These are phyloP conservation scores for Bipolaris victoriae DNA, from an alignment of 2,329 filamentous ascomycete species.

Conservation along the genomic window DNA sequence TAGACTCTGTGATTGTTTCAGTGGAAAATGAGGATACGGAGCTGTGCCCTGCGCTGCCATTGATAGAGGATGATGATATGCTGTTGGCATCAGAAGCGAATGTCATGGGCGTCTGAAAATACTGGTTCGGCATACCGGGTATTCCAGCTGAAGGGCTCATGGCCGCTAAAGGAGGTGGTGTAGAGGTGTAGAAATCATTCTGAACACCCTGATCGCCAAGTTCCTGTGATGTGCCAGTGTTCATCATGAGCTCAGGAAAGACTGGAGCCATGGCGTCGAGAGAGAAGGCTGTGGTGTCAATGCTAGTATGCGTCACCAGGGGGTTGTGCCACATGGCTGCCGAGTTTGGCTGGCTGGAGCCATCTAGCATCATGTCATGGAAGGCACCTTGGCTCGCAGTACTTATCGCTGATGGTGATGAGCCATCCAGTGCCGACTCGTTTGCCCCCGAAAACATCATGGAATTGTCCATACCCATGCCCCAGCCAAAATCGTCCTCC, in stretches of 20 bases:
- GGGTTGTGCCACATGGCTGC: constrained; percentile 49
- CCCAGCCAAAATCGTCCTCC: constrained; percentile 86
- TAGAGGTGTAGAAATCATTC: constrained; percentile 76
- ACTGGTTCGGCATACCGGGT: constrained; percentile 66
- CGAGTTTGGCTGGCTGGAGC: constrained; percentile 54
- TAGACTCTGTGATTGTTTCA: constrained; percentile 70
- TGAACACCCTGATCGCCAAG: constrained; percentile 71
- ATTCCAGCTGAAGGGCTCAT: constrained; percentile 72
- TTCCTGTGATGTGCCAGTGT: constrained; percentile 77
- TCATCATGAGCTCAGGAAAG: constrained; percentile 73
- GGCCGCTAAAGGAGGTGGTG: constrained; percentile 75
- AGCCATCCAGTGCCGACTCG: constrained; percentile 86
- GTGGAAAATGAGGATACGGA: constrained; percentile 66
- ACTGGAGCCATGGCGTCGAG: constrained; percentile 76
- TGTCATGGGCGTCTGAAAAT: constrained; percentile 69
- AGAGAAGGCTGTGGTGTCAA: constrained; percentile 70
- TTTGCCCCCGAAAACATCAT: constrained; percentile 60
- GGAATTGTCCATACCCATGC: constrained; percentile 78
- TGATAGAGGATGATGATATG: constrained; percentile 70
- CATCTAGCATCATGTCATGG: constrained; percentile 90
- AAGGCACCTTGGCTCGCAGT: constrained; percentile 90
- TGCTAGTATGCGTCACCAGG: constrained; percentile 70
- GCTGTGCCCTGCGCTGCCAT: constrained; percentile 68
- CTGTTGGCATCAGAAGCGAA: constrained; percentile 71
- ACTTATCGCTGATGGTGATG: constrained; percentile 94